Base-by-base conservation (phyloP, 2,329 filamentous ascomycete species). In the Colletotrichum sp. region DNA sequence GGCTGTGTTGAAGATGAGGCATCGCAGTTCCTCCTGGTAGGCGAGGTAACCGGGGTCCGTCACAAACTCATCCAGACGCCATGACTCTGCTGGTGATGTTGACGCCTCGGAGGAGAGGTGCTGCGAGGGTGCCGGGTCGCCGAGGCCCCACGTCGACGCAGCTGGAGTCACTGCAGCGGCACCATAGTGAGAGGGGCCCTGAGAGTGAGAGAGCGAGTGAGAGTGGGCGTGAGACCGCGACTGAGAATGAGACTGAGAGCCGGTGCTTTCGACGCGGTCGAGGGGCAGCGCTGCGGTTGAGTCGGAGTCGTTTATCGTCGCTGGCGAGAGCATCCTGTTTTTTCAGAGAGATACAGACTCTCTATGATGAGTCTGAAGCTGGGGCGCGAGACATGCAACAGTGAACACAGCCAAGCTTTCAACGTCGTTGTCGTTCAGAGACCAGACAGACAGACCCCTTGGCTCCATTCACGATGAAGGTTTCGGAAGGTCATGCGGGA, bases 21-120 rank as follows among this genome's bases (percentile, higher is more conserved):
- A 84, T 65, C 86, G 84, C 16, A 89, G 82, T 78, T 88, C 86
- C 78, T 89, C 86, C 74, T 87, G 86, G 65, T 86, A 89, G 11
- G 84, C 85, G 30, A 87, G 83, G 71, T 87, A 89, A 2, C 84
- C 84, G 2, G 86, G 86, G 74, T 88, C 82, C 22, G 82, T 81
- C 8, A 81, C 80, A 64, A 86, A 85, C 70, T 84, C 82, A 32
- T 86, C 84, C 4, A 82, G 78, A 4, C 81, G 78, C 82, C 82
- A 83, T 69, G 79, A 82, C 72, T 78, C 80, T 77, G 79, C 80
- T 2, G 82, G 81, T 6, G 82, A 83, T 1, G 79, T 78, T 1
- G 77, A 76, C 4, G 73, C 71, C 29, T 77, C 77, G 52, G 71
- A 71, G 0, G 74, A 78, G 4, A 77, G 76, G 7, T 77, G 73